Evolutionary conservation across 2,329 filamentous ascomycete species (phyloP).

Genomic region (Cladosporium sp.): DNA sequence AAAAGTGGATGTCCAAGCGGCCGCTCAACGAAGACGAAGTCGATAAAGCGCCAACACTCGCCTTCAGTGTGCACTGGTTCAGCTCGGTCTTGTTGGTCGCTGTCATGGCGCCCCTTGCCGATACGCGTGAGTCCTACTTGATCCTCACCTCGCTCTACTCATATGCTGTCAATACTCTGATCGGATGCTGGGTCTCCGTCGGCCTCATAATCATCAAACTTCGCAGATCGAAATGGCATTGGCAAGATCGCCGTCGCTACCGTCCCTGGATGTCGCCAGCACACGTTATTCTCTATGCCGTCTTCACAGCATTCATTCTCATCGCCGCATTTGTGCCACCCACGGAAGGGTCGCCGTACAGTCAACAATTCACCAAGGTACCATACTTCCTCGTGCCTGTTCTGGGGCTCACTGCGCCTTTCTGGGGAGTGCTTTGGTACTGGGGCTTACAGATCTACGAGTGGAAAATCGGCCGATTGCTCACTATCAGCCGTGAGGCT

Average conservation of each 20-base stretch:
- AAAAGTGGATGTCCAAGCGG: conserved; percentile 23
- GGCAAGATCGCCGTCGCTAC: conserved; percentile 26
- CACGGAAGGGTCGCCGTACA: conserved; percentile 18
- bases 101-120: conserved; percentile 32
- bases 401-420: conserved; percentile 25
- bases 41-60: conserved; percentile 41
- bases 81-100: conserved; percentile 39
- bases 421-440: conserved; percentile 28
- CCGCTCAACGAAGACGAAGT: conserved; percentile 24
- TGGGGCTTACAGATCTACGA: conserved; percentile 23
- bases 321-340: not conserved
- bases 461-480: conserved; percentile 22
- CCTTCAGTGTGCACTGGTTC: conserved; percentile 42
- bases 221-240: conserved; percentile 19
- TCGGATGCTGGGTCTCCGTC: conserved; percentile 13
- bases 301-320: conserved; percentile 15
- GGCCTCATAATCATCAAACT: conserved; percentile 38
- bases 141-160: conserved; percentile 41
- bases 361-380: conserved; percentile 21
- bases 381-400: conserved; percentile 29
- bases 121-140: conserved; percentile 32
- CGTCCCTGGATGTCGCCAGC: conserved; percentile 29
- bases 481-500: conserved; percentile 24
- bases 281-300: conserved; percentile 28
- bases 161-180: conserved; percentile 42